Evolutionary conservation across 768 basidiomycete genomes (phyloP).

Genomic region (Megacollybia marginata): DNA sequence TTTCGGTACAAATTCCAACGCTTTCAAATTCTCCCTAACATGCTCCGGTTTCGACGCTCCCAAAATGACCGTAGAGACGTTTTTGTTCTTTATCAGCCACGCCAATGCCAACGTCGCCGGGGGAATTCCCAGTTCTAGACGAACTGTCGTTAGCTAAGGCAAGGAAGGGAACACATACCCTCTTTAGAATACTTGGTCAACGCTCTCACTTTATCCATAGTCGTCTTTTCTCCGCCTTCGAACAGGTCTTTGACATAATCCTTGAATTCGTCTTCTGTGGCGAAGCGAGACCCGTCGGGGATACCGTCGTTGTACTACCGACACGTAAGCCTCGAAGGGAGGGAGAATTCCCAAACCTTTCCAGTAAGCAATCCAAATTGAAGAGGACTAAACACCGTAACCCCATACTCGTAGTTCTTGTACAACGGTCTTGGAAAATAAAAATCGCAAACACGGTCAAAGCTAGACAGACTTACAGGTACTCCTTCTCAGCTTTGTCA

Average conservation of each 20-base stretch:
- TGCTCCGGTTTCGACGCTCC: slow-evolving; percentile 61
- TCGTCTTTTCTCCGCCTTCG: slow-evolving; percentile 49
- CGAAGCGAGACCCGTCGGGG: slow-evolving; percentile 66
- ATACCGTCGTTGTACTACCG: slow-evolving; percentile 65
- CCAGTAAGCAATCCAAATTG: slow-evolving; percentile 70
- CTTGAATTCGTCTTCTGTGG: slow-evolving; percentile 46
- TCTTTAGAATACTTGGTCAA: slow-evolving; percentile 47
- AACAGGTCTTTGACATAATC: slow-evolving; percentile 47
- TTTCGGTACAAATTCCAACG: slow-evolving; percentile 63
- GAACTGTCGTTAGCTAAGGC: background rate
- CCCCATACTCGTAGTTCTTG: slow-evolving; percentile 58
- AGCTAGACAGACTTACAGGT: too few species aligned
- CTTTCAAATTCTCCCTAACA: slow-evolving; percentile 59
- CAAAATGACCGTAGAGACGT: slow-evolving; percentile 60
- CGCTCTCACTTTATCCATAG: slow-evolving; percentile 63
- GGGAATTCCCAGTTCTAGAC: slow-evolving; percentile 46
- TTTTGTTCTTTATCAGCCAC: slow-evolving; percentile 63
- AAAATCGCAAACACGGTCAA: too few species aligned
- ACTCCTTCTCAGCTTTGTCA: slow-evolving; percentile 78
- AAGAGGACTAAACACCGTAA: slow-evolving; percentile 70
- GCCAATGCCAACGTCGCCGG: slow-evolving; percentile 67
- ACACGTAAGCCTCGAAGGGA: slow-evolving; percentile 7
- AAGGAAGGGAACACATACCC: slow-evolving; percentile 28
- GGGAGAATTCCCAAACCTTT: slow-evolving; percentile 39
- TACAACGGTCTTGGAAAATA: slow-evolving; percentile 57